Evolutionary conservation across 2,329 filamentous ascomycete species (phyloP).

Genomic region (Epichloe typhina): DNA sequence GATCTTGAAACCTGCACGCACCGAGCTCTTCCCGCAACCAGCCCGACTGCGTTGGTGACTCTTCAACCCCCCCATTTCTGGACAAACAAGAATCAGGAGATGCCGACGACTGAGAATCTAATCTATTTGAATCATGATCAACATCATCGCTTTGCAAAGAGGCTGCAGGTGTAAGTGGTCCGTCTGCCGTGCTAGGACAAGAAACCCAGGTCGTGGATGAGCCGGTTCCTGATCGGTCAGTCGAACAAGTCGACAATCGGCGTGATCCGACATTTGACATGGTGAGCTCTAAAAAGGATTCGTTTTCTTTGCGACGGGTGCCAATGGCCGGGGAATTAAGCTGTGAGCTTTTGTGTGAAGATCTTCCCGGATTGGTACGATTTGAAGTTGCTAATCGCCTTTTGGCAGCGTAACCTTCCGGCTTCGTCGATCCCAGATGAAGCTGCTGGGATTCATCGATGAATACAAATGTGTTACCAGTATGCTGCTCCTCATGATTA

Average conservation of each 20-base stretch:
- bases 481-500: neutral
- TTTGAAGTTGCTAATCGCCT: neutral
- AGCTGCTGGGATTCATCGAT: conserved; percentile 4
- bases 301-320: neutral
- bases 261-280: neutral
- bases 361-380: neutral
- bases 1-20: neutral
- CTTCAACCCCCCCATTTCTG: conserved; percentile 2
- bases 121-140: neutral
- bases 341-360: neutral
- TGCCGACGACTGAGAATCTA: neutral
- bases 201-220: neutral
- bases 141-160: conserved; percentile 5
- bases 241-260: neutral
- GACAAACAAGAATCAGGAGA: conserved; percentile 5
- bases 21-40: neutral
- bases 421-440: neutral
- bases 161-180: conserved; percentile 1
- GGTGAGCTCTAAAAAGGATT: neutral
- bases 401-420: neutral
- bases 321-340: neutral
- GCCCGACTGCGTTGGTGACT: conserved; percentile 1
- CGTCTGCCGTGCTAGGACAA: neutral
- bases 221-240: neutral
- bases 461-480: neutral